Evolutionary conservation across 2,329 filamentous ascomycete species (phyloP), one percentile per base, ranked within the genome.

Genomic region (Graphiopsis chlorocephala): DNA sequence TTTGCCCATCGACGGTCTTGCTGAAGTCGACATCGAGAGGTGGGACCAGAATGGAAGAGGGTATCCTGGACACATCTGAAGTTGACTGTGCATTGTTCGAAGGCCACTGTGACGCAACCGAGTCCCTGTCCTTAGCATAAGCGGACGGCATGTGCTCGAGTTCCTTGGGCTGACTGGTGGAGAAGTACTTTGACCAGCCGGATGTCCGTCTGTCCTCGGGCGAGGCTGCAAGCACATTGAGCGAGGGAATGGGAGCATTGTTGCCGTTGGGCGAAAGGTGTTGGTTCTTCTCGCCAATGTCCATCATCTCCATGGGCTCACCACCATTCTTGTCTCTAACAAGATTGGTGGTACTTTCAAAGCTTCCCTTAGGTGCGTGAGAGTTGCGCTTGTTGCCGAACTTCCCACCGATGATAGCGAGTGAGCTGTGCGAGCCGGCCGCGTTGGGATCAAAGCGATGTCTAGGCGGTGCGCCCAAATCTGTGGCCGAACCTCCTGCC

Each of bases 21-120:
- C 77, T 77, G 61, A 75, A 75, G 64, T 83, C 80, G 62, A 92
- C 81, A 66, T 87, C 85, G 28, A 91, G 79, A 0, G 90, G 88
- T n/a, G 89, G 86, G 0, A 91, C 85, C 0, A 88, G 86, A 23
- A 86, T 86, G n/a, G 89, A 90, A 68, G 88, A 80, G 1, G 75
- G 74, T 63, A 75, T 75, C 4, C 70, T 70, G 42, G 72, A 73
- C 4, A 68, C 66, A 10, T 59, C 62, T n/a, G 55, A 58, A 7
- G 31, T 33, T 15, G 63, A 60, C 17, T 58, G 31, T 2, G 47
- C 33, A 23, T 31, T 29, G 23, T 26, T 57, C 17, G 63, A 60
- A 20, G 58, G 63, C 56, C 58, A 61, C 6, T 65, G 56, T 3
- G 84, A 88, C 23, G 74, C 79, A n/a, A 82, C 79, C 76, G 80